Base-by-base conservation (phyloP, 805 yeast genomes). In the Diddensiella caesifluorescens region DNA sequence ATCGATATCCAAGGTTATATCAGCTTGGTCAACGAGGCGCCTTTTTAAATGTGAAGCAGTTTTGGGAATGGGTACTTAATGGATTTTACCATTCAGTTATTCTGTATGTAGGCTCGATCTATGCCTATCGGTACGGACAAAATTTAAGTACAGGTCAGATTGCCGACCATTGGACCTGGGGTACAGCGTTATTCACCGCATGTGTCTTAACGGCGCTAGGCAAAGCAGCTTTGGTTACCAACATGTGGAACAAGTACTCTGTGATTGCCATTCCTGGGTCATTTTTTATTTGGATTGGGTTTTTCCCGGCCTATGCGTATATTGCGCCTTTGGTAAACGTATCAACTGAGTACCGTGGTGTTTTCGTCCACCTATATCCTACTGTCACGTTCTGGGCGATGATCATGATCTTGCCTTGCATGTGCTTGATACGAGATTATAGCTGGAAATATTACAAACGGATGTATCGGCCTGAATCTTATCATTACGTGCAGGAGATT, bases 51-150 rank as follows among this genome's bases (percentile, higher is more conserved):
- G 95, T 88, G 9, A 71, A 78, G 4, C 88, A 88, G 29, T 92
- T 92, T 62, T 90, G 97, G 97, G 85, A 95, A 15, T 92, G 98
- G 98, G 85, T 92, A 34, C 66, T 79, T 38, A 94, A 92, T 62
- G 99, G 98, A 0, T 90, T 92, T 58, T 92, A 77, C 63, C 99
- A 92, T 60, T 86, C 96, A 9, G 85, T 87, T 2, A 69, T 92
- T 18, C 80, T 88, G 16, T 94, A 80, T 60, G 67, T 88, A 33
- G 81, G 90, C 25, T 70, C 86, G 10, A 70, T 73, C 38, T 73
- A 77, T 48, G 80, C 88, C 35, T 87, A 82, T 62, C 67, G 71
- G 42, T 74, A 73, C 53, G 88, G 94, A 18, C 73, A 79, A 54
- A 76, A 76, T 22, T 67, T 85, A 35, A 23, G 53, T 1, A 66